Evolutionary conservation across 179 eudicot genomes (phyloP), one percentile per base, ranked within the genome.

Genomic region (Beta macrorhiza): DNA sequence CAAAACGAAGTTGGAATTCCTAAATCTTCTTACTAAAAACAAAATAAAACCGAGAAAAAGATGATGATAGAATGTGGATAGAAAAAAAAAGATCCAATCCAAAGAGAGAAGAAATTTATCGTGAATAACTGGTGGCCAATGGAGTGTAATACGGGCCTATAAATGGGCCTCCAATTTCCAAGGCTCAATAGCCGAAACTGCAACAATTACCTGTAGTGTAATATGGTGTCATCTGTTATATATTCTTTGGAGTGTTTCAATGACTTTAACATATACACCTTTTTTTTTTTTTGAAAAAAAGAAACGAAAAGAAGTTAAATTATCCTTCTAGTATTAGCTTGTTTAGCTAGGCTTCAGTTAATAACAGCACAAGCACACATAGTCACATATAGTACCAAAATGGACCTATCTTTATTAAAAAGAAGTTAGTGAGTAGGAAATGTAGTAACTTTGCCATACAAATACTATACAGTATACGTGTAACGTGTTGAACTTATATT

Each of bases 51-150:
- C 68, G 75, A 68, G 53, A 67, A 57, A 78, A 25, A 73, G 79
- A 67, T 67, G 15, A 72, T 71, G 77, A 79, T 79, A 79, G 65
- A 25, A 25, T 25, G 25, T 25, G 25, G 25, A 25, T 25, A 25
- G 25, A 25, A 25, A 25, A 65, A 81, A 89, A 87, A 89, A 86
- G 89, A 89, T 87, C 74, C 85, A 75, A 5, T 63, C 89, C 85
- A n/a, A 74, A 86, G 57, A 67, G 83, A 84, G 85, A 81, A 45
- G 0, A 79, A 84, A 88, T 84, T 77, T 49, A 49, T 61, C 53
- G 12, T 74, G 76, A 83, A 76, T 72, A 85, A 81, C 87, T 73
- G 64, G 78, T 82, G 87, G 89, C 78, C 83, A 87, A 83, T 85
- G 64, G 75, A 9, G 32, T 75, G 85, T 77, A 65, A 56, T 86